phyloP scores from a whole-genome alignment of 2,329 filamentous ascomycete genomes.

The Ophiostoma piceae region DNA sequence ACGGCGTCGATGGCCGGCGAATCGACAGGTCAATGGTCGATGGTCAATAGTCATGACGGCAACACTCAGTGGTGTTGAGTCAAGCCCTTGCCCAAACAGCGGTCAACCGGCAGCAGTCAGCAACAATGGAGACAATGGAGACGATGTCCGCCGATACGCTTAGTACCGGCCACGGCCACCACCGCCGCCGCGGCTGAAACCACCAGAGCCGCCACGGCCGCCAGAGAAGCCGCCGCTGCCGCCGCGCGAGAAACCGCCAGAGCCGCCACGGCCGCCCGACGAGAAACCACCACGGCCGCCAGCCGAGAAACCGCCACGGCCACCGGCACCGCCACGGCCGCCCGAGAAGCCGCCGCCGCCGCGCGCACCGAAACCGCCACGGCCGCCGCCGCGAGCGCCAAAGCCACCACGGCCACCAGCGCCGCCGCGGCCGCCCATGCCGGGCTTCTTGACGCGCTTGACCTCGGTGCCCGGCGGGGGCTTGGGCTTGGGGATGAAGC shows the following conservation, averaged over 20 bases:
- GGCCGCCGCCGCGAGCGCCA: constrained; percentile 2
- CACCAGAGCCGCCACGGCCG: constrained; percentile 29
- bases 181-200: constrained; percentile 27
- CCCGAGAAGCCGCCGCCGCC: constrained; percentile 27
- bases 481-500: constrained; percentile 95
- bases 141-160: background rate
- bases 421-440: constrained; percentile 33
- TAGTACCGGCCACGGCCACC: constrained; percentile 33
- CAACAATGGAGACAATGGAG: background rate
- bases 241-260: constrained; percentile 27
- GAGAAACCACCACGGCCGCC: constrained; percentile 10
- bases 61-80: too few species aligned
- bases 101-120: background rate
- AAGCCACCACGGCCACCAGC: constrained; percentile 24
- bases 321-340: constrained; percentile 20
- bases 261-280: constrained; percentile 23
- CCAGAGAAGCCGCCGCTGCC: constrained; percentile 25
- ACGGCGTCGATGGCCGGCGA: background rate
- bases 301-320: constrained; percentile 29
- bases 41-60: background rate
- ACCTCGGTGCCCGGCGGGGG: constrained; percentile 57
- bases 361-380: constrained; percentile 19
- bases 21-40: background rate
- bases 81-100: background rate
- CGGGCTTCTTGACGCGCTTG: constrained; percentile 55